These are phyloP conservation scores for Cucumis melo DNA, from an alignment of 306 rosid genomes.

Conservation along the genomic window DNA sequence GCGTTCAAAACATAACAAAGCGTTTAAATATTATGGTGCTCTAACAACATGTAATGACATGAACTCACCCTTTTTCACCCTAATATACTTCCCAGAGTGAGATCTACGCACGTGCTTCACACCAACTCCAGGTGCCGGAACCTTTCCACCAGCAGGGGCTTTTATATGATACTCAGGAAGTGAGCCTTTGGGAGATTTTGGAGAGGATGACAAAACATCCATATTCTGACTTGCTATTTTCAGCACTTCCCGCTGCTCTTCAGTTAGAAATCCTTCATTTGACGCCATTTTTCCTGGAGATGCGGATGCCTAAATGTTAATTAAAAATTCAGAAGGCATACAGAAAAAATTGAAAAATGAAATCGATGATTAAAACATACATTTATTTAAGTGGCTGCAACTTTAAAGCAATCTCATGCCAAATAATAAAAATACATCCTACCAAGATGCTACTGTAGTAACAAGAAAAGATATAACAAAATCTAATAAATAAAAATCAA, in stretches of 20 bases:
- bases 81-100: conserved; percentile 69
- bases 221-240: conserved; percentile 66
- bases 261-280: conserved; percentile 76
- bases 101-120: conserved; percentile 77
- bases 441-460: not conserved
- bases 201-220: conserved; percentile 70
- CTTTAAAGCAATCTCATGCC: not conserved
- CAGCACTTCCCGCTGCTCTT: conserved; percentile 70
- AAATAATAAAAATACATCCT: not conserved
- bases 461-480: not conserved
- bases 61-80: conserved; percentile 81
- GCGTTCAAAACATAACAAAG: not conserved
- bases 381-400: not conserved
- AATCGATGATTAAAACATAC: not conserved
- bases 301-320: not conserved
- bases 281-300: conserved; percentile 52
- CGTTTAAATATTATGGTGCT: not conserved
- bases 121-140: conserved; percentile 52
- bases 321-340: not conserved
- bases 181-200: conserved; percentile 69
- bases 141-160: conserved; percentile 79
- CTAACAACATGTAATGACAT: not conserved
- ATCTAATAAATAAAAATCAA: not conserved
- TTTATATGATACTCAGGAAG: conserved; percentile 63
- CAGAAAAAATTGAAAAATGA: not conserved